These are phyloP conservation scores for Amanita rimosa DNA, from an alignment of 768 basidiomycete genomes.

Conservation along the genomic window DNA sequence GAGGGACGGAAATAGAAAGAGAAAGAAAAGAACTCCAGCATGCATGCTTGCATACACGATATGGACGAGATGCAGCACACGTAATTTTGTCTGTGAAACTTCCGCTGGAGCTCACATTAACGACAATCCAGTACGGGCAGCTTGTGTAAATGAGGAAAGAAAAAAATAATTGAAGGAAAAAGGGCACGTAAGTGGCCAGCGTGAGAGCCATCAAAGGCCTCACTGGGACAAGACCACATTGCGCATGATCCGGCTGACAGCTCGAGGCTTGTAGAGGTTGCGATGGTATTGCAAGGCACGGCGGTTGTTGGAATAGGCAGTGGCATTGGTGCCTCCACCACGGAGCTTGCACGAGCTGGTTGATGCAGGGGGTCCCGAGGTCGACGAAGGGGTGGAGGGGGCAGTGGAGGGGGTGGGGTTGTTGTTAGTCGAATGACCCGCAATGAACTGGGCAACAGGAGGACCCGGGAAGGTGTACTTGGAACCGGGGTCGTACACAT, in stretches of 20 bases:
- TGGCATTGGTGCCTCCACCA: not conserved
- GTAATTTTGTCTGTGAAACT: too few species aligned
- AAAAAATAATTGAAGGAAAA: too few species aligned
- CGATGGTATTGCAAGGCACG: not conserved
- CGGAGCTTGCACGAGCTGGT: not conserved
- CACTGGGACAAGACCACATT: constrained; percentile 11
- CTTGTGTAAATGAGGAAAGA: too few species aligned
- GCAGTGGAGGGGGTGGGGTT: too few species aligned
- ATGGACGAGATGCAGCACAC: too few species aligned
- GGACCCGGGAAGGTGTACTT: constrained; percentile 43
- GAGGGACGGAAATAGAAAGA: too few species aligned
- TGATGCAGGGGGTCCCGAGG: not conserved
- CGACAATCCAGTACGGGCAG: too few species aligned
- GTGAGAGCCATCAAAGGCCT: too few species aligned
- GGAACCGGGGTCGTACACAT: constrained; percentile 20
- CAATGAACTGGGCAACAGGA: constrained; percentile 29
- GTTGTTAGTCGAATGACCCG: constrained; percentile 1
- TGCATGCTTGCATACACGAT: too few species aligned
- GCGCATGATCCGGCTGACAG: constrained; percentile 24
- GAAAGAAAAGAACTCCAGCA: too few species aligned
- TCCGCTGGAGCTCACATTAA: too few species aligned
- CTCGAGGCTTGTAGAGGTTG: constrained; percentile 12
- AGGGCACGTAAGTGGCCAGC: not conserved
- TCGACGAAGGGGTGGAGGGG: not conserved
- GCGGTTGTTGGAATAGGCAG: not conserved